Conservation (phyloP, 139 green algal genomes). For the Volvox africanus region DNA sequence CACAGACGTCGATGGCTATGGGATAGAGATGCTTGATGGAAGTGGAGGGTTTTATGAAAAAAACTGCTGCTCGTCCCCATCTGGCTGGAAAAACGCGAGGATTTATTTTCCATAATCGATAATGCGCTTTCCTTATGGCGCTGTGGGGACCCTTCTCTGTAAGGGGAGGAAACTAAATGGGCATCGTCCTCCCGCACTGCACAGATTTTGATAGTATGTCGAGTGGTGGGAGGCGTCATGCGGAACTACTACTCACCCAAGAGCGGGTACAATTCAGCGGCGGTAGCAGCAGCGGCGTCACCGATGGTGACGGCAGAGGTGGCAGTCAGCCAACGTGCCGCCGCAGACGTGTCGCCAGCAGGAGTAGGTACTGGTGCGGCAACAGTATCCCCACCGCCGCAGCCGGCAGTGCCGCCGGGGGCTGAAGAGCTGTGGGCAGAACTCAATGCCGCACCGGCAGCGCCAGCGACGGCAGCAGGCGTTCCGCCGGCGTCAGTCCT, state of each 20-base stretch:
- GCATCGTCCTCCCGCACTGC: too few relatives aligned
- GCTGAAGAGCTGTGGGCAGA: background rate
- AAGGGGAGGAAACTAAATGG: too few relatives aligned
- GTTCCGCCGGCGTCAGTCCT: background rate
- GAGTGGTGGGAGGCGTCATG: background rate
- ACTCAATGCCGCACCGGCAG: too few relatives aligned
- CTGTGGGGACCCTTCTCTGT: too few relatives aligned
- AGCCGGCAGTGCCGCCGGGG: background rate
- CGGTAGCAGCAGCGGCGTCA: background rate
- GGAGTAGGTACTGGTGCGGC: background rate
- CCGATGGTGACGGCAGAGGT: background rate
- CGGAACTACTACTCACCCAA: constrained; percentile 22
- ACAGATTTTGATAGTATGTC: constrained; percentile 16
- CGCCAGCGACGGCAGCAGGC: too few relatives aligned
- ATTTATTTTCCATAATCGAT: too few relatives aligned
- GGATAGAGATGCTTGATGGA: too few relatives aligned
- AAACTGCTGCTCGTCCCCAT: background rate
- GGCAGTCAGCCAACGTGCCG: background rate
- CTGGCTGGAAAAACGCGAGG: too few relatives aligned
- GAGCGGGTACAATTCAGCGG: background rate
- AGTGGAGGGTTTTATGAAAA: background rate
- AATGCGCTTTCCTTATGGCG: background rate
- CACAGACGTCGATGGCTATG: background rate
- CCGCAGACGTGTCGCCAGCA: background rate
- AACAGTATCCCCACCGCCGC: background rate